These are phyloP conservation scores for Backusella parvicylindrica DNA, from an alignment of 192 early-diverging fungal genomes.

Conservation along the genomic window DNA sequence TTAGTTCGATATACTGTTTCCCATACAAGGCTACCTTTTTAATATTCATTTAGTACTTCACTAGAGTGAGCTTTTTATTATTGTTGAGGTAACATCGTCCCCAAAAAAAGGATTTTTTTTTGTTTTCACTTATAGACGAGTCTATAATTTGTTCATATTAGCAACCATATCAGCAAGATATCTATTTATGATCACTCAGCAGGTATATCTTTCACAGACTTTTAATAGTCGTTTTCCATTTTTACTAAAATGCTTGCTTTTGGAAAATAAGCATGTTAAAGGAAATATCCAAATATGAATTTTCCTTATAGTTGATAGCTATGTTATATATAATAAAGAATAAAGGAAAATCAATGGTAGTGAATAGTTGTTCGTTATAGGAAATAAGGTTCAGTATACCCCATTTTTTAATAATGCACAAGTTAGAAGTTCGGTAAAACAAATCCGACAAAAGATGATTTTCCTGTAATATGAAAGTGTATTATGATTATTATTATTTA, in stretches of 20 bases:
- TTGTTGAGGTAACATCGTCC: background rate
- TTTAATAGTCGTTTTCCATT: background rate
- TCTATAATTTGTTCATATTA: background rate
- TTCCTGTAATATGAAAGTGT: background rate
- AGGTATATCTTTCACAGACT: background rate
- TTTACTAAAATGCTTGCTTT: background rate
- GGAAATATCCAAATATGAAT: background rate
- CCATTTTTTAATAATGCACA: background rate
- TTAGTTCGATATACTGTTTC: background rate
- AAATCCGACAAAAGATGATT: background rate
- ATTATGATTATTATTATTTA: background rate
- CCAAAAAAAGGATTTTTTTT: background rate
- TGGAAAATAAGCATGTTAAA: background rate
- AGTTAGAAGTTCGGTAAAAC: background rate
- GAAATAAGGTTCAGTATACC: background rate
- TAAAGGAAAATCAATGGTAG: background rate
- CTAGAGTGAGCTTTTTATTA: background rate
- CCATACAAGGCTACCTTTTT: background rate
- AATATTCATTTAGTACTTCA: background rate
- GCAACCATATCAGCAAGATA: background rate
- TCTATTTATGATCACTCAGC: background rate
- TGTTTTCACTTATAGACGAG: background rate
- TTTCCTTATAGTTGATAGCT: background rate
- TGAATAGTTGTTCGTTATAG: background rate
- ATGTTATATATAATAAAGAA: background rate